phyloP scores from a whole-genome alignment of 2,329 filamentous ascomycete genomes.

The Alternaria consortialis region DNA sequence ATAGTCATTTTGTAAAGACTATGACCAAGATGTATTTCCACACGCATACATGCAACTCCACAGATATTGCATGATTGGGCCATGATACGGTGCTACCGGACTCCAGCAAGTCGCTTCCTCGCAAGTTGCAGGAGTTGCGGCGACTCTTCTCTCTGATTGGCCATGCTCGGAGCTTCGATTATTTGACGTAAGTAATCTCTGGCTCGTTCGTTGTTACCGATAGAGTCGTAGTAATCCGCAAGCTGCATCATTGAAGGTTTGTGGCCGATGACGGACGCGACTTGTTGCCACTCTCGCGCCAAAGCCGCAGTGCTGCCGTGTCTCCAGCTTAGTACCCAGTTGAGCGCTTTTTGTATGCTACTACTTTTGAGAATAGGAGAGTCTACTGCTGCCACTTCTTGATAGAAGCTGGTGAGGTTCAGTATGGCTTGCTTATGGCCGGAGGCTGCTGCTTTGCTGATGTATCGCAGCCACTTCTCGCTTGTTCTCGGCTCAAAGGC shows the following conservation, averaged over 20 bases:
- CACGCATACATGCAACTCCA: neutral
- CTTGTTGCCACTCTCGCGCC: conserved; percentile 44
- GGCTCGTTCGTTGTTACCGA: conserved; percentile 26
- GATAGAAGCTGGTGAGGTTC: conserved; percentile 53
- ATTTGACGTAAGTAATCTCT: conserved; percentile 26
- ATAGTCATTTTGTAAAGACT: conserved; percentile 16
- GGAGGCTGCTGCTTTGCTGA: conserved; percentile 56
- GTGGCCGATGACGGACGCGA: conserved; percentile 38
- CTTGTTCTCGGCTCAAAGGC: conserved; percentile 36
- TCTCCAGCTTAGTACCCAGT: conserved; percentile 37
- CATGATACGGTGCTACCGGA: neutral
- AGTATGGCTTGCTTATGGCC: conserved; percentile 51
- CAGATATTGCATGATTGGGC: neutral
- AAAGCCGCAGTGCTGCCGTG: conserved; percentile 22
- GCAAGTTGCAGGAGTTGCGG: conserved; percentile 35
- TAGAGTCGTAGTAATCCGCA: conserved; percentile 29
- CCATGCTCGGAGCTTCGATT: conserved; percentile 21
- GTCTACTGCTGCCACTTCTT: conserved; percentile 38
- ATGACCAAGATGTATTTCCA: conserved; percentile 9
- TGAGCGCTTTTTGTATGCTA: conserved; percentile 27
- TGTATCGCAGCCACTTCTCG: conserved; percentile 54
- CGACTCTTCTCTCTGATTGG: conserved; percentile 36
- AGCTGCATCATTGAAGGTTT: conserved; percentile 41
- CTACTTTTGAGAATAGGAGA: conserved; percentile 17
- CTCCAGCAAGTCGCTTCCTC: conserved; percentile 29